Base-by-base conservation (phyloP, 2,329 filamentous ascomycete genomes). In the Xylaria digitata region DNA sequence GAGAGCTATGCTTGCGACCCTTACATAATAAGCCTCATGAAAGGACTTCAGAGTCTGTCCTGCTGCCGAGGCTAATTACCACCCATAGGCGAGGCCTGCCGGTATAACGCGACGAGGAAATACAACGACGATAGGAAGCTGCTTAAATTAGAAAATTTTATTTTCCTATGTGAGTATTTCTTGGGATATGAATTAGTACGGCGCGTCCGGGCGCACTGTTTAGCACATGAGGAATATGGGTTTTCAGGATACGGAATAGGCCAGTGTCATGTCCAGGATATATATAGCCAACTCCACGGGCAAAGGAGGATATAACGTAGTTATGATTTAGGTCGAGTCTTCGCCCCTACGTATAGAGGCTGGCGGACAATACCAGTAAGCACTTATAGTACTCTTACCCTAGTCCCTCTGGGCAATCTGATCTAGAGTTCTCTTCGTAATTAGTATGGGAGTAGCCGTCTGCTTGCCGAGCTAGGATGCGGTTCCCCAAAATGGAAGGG, bases 1-100 rank as follows among this genome's bases (percentile, higher is more conserved):
- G 77, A 87, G 86, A 75, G 89, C 89, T 58, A 92, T 92, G 90
- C 82, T 93, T 79, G 86, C 86, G 60, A 92, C 90, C 59, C 80
- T 92, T 71, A 93, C 90, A 54, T 92, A 55, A 7, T 30, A 37
- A 56, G 21, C 32, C 26, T 30, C 53, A n/a, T 6, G 17, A 32
- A 7, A 21, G 8, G 17, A 34, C 15, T 52, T 13, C 2, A 9
- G 11, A 37, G n/a, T 23, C 30, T 43, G 5, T 48, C 40, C 17
- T 21, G 6, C 2, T 37, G 9, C 21, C 15, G 13, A 32, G 6
- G 26, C 2, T 59, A 23, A 19, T 30, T 21, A 15, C n/a, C 23
- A 32, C 32, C 3, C 26, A 26, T 26, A 13, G 26, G 34, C 11
- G 9, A 19, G 48, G n/a, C 1, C 6, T 8, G 1, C 15, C 30